phyloP scores from a whole-genome alignment of 1,284 basidiomycete species.

The Cystobasidium pallidum region DNA sequence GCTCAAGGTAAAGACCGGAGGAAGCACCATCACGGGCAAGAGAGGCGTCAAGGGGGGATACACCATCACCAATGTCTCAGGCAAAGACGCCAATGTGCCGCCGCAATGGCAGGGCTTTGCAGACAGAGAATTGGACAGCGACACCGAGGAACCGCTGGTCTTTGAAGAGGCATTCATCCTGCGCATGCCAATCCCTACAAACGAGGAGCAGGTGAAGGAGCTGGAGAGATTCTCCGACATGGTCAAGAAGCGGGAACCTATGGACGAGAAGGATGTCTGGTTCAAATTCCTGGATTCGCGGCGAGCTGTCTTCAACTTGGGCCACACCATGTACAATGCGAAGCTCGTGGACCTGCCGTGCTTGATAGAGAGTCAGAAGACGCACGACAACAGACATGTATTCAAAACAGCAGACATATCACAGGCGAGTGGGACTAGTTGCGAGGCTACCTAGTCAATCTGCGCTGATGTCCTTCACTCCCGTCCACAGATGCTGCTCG shows the following conservation, averaged over 20 bases:
- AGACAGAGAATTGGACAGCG: conserved; percentile 92
- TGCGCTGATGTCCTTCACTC: neutral
- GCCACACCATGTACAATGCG: conserved; percentile 76
- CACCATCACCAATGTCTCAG: conserved; percentile 24
- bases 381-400: conserved; percentile 77
- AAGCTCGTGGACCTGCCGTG: conserved; percentile 96
- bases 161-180: conserved; percentile 99
- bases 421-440: conserved; percentile 64
- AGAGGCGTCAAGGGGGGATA: conserved; percentile 32
- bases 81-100: conserved; percentile 39
- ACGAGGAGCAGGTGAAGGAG: conserved; percentile 45
- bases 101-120: conserved; percentile 61
- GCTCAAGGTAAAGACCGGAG: conserved; percentile 76
- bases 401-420: conserved; percentile 99
- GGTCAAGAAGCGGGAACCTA: conserved; percentile 72
- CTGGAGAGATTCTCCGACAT: conserved; percentile 59
- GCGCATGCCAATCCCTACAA: conserved; percentile 69
- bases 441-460: too few relatives aligned
- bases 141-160: conserved; percentile 79
- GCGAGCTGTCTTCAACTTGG: conserved; percentile 85
- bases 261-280: conserved; percentile 80
- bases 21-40: conserved; percentile 60
- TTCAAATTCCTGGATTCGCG: conserved; percentile 99
- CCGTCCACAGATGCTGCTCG: conserved; percentile 64
- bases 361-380: conserved; percentile 95